These are phyloP conservation scores for Bacidia rubella DNA, from an alignment of 495 filamentous ascomycete genomes.

Conservation along the genomic window DNA sequence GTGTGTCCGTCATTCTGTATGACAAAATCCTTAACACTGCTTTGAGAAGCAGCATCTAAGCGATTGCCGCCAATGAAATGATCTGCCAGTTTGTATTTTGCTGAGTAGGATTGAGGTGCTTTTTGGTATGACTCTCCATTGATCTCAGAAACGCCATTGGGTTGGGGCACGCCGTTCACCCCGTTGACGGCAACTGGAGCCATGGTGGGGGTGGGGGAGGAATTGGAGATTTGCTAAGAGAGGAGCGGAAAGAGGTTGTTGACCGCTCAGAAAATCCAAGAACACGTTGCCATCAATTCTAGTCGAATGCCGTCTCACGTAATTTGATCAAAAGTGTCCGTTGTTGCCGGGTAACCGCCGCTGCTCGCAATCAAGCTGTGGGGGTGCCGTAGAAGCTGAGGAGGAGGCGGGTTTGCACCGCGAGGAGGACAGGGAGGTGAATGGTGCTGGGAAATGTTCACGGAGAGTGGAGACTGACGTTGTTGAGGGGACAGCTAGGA, in stretches of 20 bases:
- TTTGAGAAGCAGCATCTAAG: constrained; percentile 60
- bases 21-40: constrained; percentile 90
- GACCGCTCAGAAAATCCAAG: background rate
- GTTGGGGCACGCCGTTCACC: constrained; percentile 16
- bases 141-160: constrained; percentile 25
- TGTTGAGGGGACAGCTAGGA: background rate
- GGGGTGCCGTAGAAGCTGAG: background rate
- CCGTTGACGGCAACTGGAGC: constrained; percentile 10
- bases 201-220: constrained; percentile 9
- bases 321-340: background rate
- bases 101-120: constrained; percentile 43
- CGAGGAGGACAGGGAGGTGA: background rate
- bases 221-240: constrained; percentile 4
- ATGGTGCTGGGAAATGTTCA: background rate
- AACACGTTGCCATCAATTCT: background rate
- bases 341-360: background rate
- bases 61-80: constrained; percentile 96
- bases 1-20: constrained; percentile 82
- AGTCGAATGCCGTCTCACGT: background rate
- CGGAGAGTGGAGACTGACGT: background rate
- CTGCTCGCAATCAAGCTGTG: too few species aligned
- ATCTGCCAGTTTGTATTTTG: constrained; percentile 64
- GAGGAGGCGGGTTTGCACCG: background rate
- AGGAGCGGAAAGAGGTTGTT: background rate
- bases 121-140: constrained; percentile 37